Percentiles rank a stretch among this genome's conserved stretches.
Evolutionary conservation across 2,329 filamentous ascomycete species (phyloP).

Genomic region (Penicillium vulpinum): DNA sequence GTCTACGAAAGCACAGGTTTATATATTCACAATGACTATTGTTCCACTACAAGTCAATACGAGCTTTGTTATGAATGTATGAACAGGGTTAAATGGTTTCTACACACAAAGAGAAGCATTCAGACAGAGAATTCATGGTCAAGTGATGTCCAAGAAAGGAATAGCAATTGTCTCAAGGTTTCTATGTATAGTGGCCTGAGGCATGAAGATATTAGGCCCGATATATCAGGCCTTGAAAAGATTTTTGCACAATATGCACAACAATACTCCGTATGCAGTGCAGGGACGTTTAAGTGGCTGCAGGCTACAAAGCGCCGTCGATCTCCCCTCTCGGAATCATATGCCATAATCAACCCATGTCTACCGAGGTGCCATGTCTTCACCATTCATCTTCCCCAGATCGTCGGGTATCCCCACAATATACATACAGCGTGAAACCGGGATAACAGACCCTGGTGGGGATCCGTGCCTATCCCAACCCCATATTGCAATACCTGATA

Average conservation of each 20-base stretch:
- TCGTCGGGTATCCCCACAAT: neutral
- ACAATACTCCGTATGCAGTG: neutral
- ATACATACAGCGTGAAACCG: slow-evolving; percentile 1
- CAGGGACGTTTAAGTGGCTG: neutral
- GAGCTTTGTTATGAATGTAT: neutral
- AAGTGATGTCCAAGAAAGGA: neutral
- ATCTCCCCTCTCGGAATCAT: neutral
- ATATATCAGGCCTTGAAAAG: neutral
- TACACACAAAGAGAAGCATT: neutral
- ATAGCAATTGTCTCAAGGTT: neutral
- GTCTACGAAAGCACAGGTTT: neutral
- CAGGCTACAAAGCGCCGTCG: neutral
- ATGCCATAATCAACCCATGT: neutral
- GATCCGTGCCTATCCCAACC: neutral
- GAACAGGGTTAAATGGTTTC: neutral
- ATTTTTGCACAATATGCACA: neutral
- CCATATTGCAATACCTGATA: neutral
- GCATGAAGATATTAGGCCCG: neutral
- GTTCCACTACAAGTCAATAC: neutral
- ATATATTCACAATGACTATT: neutral
- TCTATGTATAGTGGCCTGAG: neutral
- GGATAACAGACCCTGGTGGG: neutral
- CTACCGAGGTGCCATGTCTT: neutral
- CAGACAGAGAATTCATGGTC: neutral
- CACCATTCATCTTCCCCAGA: neutral